These are phyloP conservation scores for Omphalotus guepiniiformis DNA, from an alignment of 768 basidiomycete genomes.

Conservation along the genomic window DNA sequence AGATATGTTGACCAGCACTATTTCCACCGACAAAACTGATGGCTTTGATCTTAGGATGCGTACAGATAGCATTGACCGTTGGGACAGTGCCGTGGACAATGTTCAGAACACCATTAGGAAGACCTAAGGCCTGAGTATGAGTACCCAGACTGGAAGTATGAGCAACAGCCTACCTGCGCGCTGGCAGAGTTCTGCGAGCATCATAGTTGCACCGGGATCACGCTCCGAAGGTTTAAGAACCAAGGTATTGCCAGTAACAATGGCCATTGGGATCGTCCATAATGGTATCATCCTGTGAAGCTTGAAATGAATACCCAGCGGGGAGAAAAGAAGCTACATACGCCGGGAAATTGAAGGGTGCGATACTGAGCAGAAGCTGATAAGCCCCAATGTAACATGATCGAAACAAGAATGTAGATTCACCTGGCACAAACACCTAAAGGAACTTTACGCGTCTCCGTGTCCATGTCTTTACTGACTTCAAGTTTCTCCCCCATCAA, in stretches of 20 bases:
- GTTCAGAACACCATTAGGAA: conserved; percentile 56
- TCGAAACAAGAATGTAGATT: not conserved
- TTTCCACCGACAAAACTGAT: conserved; percentile 97
- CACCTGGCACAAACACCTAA: conserved; percentile 82
- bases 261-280: conserved; percentile 93
- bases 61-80: conserved; percentile 92
- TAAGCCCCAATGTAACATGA: not conserved
- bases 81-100: conserved; percentile 87
- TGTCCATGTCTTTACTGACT: conserved; percentile 98
- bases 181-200: conserved; percentile 92
- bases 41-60: conserved; percentile 86
- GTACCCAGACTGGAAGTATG: not conserved
- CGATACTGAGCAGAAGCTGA: conserved; percentile 35
- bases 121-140: not conserved
- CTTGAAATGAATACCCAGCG: not conserved
- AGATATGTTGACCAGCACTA: conserved; percentile 90
- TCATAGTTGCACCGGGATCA: conserved; percentile 96
- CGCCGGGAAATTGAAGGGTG: conserved; percentile 94
- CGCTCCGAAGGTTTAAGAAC: conserved; percentile 95
- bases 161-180: conserved; percentile 54
- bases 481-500: conserved; percentile 26
- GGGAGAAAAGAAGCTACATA: conserved; percentile 30
- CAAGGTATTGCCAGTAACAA: conserved; percentile 89
- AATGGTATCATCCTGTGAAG: conserved; percentile 83
- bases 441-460: conserved; percentile 76